Base-by-base conservation (phyloP, 1,139 yeast species). In the Yamadazyma atmosphaerica region DNA sequence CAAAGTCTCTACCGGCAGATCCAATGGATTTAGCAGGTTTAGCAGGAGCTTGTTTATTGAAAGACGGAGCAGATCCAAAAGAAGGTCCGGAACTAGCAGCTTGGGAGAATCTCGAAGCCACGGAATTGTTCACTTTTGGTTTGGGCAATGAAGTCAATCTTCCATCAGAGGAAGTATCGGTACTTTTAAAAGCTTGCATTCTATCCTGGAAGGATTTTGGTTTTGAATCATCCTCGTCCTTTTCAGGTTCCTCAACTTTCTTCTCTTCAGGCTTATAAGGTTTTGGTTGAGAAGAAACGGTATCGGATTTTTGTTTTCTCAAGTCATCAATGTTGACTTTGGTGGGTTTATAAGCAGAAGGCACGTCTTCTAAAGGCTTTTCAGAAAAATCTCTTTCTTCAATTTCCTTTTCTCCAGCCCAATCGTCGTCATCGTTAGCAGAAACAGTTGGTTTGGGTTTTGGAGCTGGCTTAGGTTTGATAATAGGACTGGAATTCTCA, bases 271-370 rank as follows among this genome's bases (percentile, higher is more conserved):
- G 41, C 32, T 49, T 45, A 33, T 44, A 40, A 34, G 27, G 21
- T 43, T 57, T 65, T 26, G 75, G 72, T 29, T 56, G 57, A 26
- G 74, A 72, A 13, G 78, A 69, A 35, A 63, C 64, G 6, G 79
- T 70, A 48, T 72, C 77, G 4, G 77, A 66, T 43, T 72, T 72
- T 42, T 68, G 73, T 36, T 63, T 65, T 53, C 77, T 64, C 54
- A 72, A 68, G 39, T 63, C 67, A 11, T 54, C 64, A 45, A 72
- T 71, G 44, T 72, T 55, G 25, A 72, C 77, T 49, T 70, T 72
- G 21, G 86, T 77, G 29, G 94, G 88, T 52, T 75, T 76, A 59
- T 84, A 84, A n/a, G 88, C 81, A 10, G 86, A 70, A 22, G 84
- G 80, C 17, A 79, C 65, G 38, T 63, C 54, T 68, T 74, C 80